Percentiles rank a stretch among this genome's conserved stretches.
phyloP scores from a whole-genome alignment of 306 rosid species.

The Vachellia collinsii region DNA sequence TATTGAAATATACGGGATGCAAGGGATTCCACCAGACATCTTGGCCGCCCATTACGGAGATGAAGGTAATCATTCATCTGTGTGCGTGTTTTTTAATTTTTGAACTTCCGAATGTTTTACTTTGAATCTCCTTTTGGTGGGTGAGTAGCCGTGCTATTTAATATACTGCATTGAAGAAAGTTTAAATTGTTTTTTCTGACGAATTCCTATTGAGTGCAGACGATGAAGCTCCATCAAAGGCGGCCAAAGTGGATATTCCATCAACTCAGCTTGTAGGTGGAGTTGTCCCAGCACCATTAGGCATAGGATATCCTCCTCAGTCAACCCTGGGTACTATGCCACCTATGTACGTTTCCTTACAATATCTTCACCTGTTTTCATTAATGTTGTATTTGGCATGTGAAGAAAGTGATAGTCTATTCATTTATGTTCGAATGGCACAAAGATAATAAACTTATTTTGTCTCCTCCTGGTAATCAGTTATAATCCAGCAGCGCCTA shows the following conservation, averaged over 20 bases:
- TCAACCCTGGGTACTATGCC: slow-evolving; percentile 61
- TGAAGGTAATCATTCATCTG: slow-evolving; percentile 56
- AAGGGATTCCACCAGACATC: slow-evolving; percentile 92
- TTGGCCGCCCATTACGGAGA: slow-evolving; percentile 98
- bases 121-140: too few relatives aligned
- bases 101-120: too few relatives aligned
- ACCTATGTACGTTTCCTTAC: slow-evolving; percentile 67
- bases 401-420: slow-evolving; percentile 17
- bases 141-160: too few relatives aligned
- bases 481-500: slow-evolving; percentile 63
- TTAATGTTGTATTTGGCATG: slow-evolving; percentile 3
- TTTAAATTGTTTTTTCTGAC: slow-evolving; percentile 31
- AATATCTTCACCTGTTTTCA: slow-evolving; percentile 1
- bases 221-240: slow-evolving; percentile 72
- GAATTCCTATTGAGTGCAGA: slow-evolving; percentile 52
- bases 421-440: slow-evolving; percentile 5
- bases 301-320: slow-evolving; percentile 77
- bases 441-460: background rate
- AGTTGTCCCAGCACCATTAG: slow-evolving; percentile 70
- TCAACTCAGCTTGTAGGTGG: slow-evolving; percentile 64
- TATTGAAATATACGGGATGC: slow-evolving; percentile 99
- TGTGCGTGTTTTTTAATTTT: too few relatives aligned
- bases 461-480: slow-evolving; percentile 49
- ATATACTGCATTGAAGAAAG: too few relatives aligned
- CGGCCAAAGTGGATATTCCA: slow-evolving; percentile 76